Evolutionary conservation across 495 filamentous ascomycete genomes (phyloP), one percentile per base, ranked within the genome.

Genomic region (Achaetomiella virescens): DNA sequence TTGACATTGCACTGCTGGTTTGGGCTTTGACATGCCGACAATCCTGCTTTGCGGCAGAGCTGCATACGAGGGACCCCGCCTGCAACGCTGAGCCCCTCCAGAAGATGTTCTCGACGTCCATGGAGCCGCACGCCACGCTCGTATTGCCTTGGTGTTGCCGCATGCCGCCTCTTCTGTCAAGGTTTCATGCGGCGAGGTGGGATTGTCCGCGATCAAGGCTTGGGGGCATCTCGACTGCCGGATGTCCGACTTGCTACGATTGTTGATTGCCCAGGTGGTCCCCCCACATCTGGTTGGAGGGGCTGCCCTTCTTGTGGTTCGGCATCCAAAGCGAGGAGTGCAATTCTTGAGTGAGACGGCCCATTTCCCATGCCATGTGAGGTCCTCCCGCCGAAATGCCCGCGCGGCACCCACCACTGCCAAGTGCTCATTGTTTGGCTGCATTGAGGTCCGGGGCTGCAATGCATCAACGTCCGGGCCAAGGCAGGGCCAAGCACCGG

Each of bases 101-200:
- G 12, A n/a, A 10, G 17, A 10, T 35, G 18, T 36, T 6, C 31
- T 2, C n/a, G 20, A 14, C 46, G 11, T n/a, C 33, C 18, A 15
- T 18, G 6, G n/a, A 40, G 17, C 48, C 35, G 31, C 36, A 10
- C 36, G 29, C 27, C n/a, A 41, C 10, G 22, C 53, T 41, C 44
- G 44, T 48, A 46, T 55, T 33, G 27, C 31, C 29, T 12, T 55
- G 33, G 31, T 24, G 47, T 42, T 41, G 42, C 36, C 44, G 24
- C 35, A 33, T 40, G 24, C 10, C 46, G 27, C 18, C 9, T 20
- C 43, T 14, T n/a, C 14, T 11, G 36, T 38, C 27, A 31, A 31
- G 27, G 27, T 31, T 5, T 31, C 27, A 9, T 4, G 27, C 27
- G n/a, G 17, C 12, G 6, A 46, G 6, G 20, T 20, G 40, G 15